These are phyloP conservation scores for Erysiphe pulchra DNA, from an alignment of 2,329 filamentous ascomycete genomes.

Conservation along the genomic window DNA sequence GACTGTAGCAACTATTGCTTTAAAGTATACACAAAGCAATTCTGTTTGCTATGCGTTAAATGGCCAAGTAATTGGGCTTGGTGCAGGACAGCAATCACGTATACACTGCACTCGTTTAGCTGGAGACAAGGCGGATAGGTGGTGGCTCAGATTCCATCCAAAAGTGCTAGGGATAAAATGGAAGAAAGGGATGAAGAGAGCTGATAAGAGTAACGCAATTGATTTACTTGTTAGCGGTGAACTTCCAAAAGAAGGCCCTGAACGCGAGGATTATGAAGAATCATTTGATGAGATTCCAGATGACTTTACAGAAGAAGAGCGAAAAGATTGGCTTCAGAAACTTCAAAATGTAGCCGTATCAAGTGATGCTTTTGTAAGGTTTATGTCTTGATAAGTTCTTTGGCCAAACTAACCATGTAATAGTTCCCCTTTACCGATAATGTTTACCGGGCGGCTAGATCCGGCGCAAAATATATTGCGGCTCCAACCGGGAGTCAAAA, in stretches of 20 bases:
- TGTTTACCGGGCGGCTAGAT: conserved; percentile 70
- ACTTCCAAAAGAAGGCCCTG: conserved; percentile 57
- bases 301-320: conserved; percentile 63
- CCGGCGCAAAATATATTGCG: conserved; percentile 86
- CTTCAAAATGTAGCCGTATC: conserved; percentile 63
- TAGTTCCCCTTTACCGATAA: conserved; percentile 98
- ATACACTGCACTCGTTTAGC: conserved; percentile 97
- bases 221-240: conserved; percentile 82
- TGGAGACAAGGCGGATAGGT: conserved; percentile 96
- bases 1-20: conserved; percentile 81
- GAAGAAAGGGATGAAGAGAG: conserved; percentile 91
- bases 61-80: conserved; percentile 80
- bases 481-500: conserved; percentile 81
- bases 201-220: conserved; percentile 96
- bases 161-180: conserved; percentile 72
- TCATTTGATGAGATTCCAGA: conserved; percentile 75
- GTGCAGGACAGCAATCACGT: conserved; percentile 86
- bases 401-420: conserved; percentile 1
- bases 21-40: conserved; percentile 98
- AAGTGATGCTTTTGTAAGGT: conserved; percentile 79
- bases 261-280: conserved; percentile 66
- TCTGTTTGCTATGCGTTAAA: conserved; percentile 93
- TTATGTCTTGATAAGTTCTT: background rate
- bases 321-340: conserved; percentile 63
- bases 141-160: conserved; percentile 97